Evolutionary conservation across 306 rosid species (phyloP).

Genomic region (Castanospermum australe): DNA sequence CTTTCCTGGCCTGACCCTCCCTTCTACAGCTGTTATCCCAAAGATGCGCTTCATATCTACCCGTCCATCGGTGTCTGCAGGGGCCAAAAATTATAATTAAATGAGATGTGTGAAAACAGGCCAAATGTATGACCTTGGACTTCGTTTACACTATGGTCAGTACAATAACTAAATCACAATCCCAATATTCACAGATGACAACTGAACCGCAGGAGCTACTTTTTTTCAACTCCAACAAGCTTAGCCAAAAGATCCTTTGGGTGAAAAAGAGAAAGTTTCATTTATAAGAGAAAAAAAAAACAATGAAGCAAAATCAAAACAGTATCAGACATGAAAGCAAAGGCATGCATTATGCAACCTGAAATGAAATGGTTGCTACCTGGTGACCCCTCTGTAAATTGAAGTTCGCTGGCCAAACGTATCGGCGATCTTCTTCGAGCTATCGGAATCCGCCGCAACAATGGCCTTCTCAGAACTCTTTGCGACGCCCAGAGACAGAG

Average conservation of each 20-base stretch:
- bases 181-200: conserved; percentile 25
- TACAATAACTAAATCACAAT: conserved; percentile 13
- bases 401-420: conserved; percentile 97
- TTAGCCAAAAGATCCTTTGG: conserved; percentile 22
- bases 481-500: conserved; percentile 60
- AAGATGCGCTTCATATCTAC: conserved; percentile 99
- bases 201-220: background rate
- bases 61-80: conserved; percentile 95
- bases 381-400: conserved; percentile 95
- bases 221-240: conserved; percentile 4
- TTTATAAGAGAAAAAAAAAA: background rate
- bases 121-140: conserved; percentile 24
- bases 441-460: conserved; percentile 41
- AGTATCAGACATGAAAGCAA: too few relatives aligned
- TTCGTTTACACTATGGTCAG: conserved; percentile 10
- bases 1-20: conserved; percentile 98
- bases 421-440: conserved; percentile 66
- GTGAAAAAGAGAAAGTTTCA: background rate
- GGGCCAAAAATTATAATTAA: background rate
- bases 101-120: background rate
- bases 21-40: conserved; percentile 99
- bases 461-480: conserved; percentile 46
- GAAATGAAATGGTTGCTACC: conserved; percentile 49
- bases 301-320: background rate
- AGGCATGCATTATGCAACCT: too few relatives aligned